A percentile compares a stretch with the other conserved stretches of the same genome.
Evolutionary conservation across 2,329 filamentous ascomycete species (phyloP).

Genomic region (Penicillium digitatum): DNA sequence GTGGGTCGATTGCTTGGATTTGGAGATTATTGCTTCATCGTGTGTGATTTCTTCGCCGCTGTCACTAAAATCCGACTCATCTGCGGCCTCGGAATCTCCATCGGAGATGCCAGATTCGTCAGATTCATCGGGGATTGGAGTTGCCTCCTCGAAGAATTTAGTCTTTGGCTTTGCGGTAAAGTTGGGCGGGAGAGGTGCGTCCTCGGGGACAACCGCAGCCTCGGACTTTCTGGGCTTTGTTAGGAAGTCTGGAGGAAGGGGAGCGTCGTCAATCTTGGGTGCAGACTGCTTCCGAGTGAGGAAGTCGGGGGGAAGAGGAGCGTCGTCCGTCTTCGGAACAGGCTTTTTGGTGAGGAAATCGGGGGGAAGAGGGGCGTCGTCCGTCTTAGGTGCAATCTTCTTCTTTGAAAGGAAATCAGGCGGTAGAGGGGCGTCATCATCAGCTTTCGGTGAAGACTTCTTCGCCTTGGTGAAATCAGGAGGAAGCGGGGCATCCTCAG

Average conservation of each 20-base stretch:
- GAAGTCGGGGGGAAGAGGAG: conserved; percentile 20
- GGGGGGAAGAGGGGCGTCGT: conserved; percentile 25
- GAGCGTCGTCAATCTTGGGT: neutral
- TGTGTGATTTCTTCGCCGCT: conserved; percentile 47
- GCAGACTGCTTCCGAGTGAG: conserved; percentile 1
- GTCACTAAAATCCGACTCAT: conserved; percentile 44
- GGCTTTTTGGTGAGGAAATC: conserved; percentile 9
- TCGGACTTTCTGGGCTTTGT: conserved; percentile 10
- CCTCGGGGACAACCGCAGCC: conserved; percentile 9
- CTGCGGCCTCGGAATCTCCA: conserved; percentile 31
- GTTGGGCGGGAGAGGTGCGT: conserved; percentile 25
- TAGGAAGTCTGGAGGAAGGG: conserved; percentile 31
- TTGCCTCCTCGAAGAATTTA: conserved; percentile 21
- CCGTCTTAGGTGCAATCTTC: neutral
- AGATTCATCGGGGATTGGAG: conserved; percentile 35
- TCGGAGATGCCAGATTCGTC: conserved; percentile 16
- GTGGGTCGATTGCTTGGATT: conserved; percentile 41
- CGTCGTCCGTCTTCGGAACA: neutral
- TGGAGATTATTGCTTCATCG: conserved; percentile 35
- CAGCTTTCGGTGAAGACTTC: conserved; percentile 12
- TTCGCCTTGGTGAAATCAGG: conserved; percentile 22
- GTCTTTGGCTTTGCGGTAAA: conserved; percentile 21
- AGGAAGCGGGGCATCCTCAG: conserved; percentile 42
- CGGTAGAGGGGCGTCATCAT: conserved; percentile 27
- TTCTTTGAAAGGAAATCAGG: conserved; percentile 15